These are phyloP conservation scores for Penicillium sp. DNA, from an alignment of 2,329 filamentous ascomycete genomes.

Conservation along the genomic window DNA sequence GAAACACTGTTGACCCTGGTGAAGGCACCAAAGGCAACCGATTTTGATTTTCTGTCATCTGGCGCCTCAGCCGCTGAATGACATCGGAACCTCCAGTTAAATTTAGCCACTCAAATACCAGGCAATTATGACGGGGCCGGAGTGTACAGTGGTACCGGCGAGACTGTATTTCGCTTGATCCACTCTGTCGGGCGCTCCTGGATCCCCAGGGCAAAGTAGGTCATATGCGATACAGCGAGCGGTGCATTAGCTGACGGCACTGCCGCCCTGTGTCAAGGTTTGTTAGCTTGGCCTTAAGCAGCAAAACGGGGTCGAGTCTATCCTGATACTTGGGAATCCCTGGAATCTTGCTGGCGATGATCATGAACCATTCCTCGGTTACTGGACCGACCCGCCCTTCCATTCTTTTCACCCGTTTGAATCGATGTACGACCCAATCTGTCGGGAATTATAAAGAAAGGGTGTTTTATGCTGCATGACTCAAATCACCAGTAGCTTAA, in stretches of 20 bases:
- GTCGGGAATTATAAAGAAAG: slow-evolving; percentile 3
- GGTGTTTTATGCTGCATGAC: background rate
- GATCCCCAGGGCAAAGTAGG: slow-evolving; percentile 18
- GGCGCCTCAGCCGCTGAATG: slow-evolving; percentile 13
- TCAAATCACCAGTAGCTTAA: background rate
- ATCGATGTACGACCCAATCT: slow-evolving; percentile 12
- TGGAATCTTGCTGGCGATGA: background rate
- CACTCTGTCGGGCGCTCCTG: slow-evolving; percentile 25
- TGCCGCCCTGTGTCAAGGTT: slow-evolving; percentile 20
- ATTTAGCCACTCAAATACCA: background rate
- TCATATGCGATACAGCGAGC: slow-evolving; percentile 19
- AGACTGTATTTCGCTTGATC: slow-evolving; percentile 18
- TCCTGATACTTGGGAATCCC: slow-evolving; percentile 18
- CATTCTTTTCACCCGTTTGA: slow-evolving; percentile 6
- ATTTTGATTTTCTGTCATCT: slow-evolving; percentile 11
- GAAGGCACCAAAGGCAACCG: background rate
- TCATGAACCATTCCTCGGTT: slow-evolving; percentile 22
- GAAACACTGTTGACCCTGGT: background rate
- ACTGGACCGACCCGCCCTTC: slow-evolving; percentile 21
- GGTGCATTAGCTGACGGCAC: slow-evolving; percentile 21
- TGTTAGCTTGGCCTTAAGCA: slow-evolving; percentile 20
- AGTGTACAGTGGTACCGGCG: slow-evolving; percentile 7
- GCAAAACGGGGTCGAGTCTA: slow-evolving; percentile 13
- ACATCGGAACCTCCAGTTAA: background rate
- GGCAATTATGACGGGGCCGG: background rate